phyloP scores from a whole-genome alignment of 176 grass and related monocot species.

The Luzula sylvatica region DNA sequence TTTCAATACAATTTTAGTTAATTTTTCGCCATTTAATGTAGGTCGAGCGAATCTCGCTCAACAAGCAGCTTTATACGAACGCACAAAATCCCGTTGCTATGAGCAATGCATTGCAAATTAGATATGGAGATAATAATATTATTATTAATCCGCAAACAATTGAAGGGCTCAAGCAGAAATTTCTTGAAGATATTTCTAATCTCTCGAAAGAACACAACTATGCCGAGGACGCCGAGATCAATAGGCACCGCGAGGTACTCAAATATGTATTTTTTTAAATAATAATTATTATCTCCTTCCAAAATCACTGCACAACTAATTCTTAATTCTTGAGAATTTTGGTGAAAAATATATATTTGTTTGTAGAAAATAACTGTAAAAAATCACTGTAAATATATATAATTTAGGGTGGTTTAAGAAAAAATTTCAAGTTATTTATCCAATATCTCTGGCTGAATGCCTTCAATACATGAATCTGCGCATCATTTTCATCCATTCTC shows the following conservation, averaged over 20 bases:
- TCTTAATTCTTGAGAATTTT: too few relatives aligned
- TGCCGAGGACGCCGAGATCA: constrained; percentile 72
- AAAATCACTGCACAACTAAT: too few relatives aligned
- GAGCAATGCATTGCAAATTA: constrained; percentile 11
- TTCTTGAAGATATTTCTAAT: constrained; percentile 57
- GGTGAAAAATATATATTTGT: too few relatives aligned
- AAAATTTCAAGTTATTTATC: constrained; percentile 24
- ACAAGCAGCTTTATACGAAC: constrained; percentile 69
- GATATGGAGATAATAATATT: constrained; percentile 28
- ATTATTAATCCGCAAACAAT: constrained; percentile 46
- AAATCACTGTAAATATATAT: too few relatives aligned
- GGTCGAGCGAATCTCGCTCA: constrained; percentile 57
- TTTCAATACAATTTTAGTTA: too few relatives aligned
- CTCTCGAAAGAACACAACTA: constrained; percentile 77
- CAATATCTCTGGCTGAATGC: constrained; percentile 38
- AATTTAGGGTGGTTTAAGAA: too few relatives aligned
- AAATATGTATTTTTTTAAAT: too few relatives aligned
- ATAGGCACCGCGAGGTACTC: constrained; percentile 80
- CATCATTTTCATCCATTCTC: constrained; percentile 27
- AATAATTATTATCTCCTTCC: background rate
- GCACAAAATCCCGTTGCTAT: constrained; percentile 24
- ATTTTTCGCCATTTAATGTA: constrained; percentile 11
- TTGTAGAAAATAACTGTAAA: too few relatives aligned
- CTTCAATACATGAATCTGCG: constrained; percentile 29
- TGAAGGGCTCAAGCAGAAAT: constrained; percentile 78